Conservation (phyloP, 1,139 yeast genomes). For the Schwanniomyces etchellsii region DNA sequence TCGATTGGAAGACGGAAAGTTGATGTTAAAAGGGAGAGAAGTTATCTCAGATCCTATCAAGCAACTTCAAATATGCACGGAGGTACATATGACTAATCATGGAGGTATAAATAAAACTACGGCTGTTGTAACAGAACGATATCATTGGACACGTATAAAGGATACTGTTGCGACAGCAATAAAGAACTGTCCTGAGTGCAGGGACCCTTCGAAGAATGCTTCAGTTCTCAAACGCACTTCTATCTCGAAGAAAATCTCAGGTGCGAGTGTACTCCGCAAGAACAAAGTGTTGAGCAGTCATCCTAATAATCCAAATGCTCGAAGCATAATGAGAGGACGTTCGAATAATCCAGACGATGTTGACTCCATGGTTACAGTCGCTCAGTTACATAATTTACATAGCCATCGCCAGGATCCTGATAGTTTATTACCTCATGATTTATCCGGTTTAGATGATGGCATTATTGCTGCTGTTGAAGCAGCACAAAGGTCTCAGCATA, state of each 20-base stretch:
- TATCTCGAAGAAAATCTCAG: constrained; percentile 16
- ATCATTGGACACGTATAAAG: constrained; percentile 89
- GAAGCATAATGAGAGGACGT: constrained; percentile 17
- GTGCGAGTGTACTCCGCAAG: constrained; percentile 7
- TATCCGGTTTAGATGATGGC: constrained; percentile 44
- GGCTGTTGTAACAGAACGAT: constrained; percentile 66
- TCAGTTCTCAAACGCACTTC: constrained; percentile 22
- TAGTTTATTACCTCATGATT: constrained; percentile 29
- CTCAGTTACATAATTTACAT: constrained; percentile 28
- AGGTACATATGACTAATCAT: constrained; percentile 63
- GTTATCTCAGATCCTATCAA: constrained; percentile 71
- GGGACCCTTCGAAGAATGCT: constrained; percentile 35
- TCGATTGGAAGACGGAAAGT: constrained; percentile 60
- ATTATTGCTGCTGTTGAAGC: constrained; percentile 67
- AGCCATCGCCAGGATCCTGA: constrained; percentile 18
- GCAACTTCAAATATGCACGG: constrained; percentile 73
- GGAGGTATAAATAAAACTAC: constrained; percentile 93
- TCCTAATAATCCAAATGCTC: constrained; percentile 19
- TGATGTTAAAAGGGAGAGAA: constrained; percentile 74
- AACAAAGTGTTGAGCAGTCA: constrained; percentile 13
- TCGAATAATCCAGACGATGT: constrained; percentile 19
- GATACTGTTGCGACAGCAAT: constrained; percentile 81
- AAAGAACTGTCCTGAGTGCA: constrained; percentile 70
- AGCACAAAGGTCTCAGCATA: constrained; percentile 42
- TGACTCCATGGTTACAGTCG: constrained; percentile 32